A percentile compares a stretch with the other conserved stretches of the same genome.
These are phyloP conservation scores for Zygoascus hellenicus DNA, from an alignment of 1,139 yeast genomes.

Conservation along the genomic window DNA sequence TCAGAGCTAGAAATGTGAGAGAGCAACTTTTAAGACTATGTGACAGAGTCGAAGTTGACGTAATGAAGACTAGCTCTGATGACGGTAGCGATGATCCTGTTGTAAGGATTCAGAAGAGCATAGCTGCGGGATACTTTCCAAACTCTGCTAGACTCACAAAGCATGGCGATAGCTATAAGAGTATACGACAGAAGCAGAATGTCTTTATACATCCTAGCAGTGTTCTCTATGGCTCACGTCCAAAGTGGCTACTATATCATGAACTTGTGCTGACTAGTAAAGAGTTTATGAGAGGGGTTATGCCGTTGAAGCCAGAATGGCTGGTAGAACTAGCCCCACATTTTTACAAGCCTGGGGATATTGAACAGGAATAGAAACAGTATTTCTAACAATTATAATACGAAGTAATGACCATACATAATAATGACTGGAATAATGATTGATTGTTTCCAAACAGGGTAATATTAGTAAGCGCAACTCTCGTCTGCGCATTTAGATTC, in stretches of 20 bases:
- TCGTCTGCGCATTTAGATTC: too few relatives aligned
- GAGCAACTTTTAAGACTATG: constrained; percentile 65
- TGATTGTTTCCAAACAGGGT: too few relatives aligned
- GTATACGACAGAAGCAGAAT: constrained; percentile 56
- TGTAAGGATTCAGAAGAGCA: constrained; percentile 53
- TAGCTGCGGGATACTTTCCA: constrained; percentile 78
- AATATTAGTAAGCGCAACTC: too few relatives aligned
- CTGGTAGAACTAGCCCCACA: constrained; percentile 61
- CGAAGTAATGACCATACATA: too few relatives aligned
- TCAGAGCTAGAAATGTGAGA: constrained; percentile 65
- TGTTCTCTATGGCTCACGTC: constrained; percentile 51
- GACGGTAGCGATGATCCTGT: constrained; percentile 21
- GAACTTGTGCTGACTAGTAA: constrained; percentile 81
- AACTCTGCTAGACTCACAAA: constrained; percentile 66
- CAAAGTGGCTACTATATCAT: constrained; percentile 67
- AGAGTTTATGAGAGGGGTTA: constrained; percentile 85
- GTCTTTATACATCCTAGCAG: constrained; percentile 85
- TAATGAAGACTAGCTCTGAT: constrained; percentile 24
- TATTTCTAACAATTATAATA: background rate
- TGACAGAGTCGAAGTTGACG: constrained; percentile 48
- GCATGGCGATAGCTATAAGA: constrained; percentile 65
- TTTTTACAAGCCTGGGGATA: constrained; percentile 34
- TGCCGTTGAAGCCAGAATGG: constrained; percentile 66
- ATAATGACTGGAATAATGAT: too few relatives aligned
- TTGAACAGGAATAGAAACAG: constrained; percentile 4